These are phyloP conservation scores for Candida endomychidarum DNA, from an alignment of 805 yeast genomes.

Conservation along the genomic window DNA sequence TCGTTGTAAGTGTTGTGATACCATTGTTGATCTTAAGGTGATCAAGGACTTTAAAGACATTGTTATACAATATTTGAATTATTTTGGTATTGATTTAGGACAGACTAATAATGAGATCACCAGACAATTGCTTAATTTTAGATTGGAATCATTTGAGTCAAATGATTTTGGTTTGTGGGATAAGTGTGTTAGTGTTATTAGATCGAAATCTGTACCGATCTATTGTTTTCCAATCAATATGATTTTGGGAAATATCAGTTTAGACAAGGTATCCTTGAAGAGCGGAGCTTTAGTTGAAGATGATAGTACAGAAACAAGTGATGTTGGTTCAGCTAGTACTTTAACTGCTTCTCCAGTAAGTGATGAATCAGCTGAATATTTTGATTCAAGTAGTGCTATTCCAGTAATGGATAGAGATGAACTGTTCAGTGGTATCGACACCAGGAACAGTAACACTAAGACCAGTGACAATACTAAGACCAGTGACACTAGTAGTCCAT, in stretches of 20 bases:
- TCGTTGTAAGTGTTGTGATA: neutral
- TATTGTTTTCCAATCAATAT: conserved; percentile 15
- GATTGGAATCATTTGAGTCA: neutral
- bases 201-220: conserved; percentile 8
- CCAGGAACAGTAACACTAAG: too few species aligned
- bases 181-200: neutral
- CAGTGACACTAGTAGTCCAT: too few species aligned
- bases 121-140: neutral
- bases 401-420: too few species aligned
- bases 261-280: neutral
- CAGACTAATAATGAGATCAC: neutral
- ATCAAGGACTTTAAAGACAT: neutral
- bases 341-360: too few species aligned
- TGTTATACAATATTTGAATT: neutral
- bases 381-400: too few species aligned
- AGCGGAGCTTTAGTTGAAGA: too few species aligned
- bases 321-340: too few species aligned
- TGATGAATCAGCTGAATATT: too few species aligned
- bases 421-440: too few species aligned
- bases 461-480: too few species aligned
- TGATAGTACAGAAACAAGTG: too few species aligned
- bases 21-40: neutral
- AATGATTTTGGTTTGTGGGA: neutral
- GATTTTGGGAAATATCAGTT: neutral
- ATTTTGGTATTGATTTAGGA: neutral